Percentiles rank a stretch among this genome's conserved stretches.
Conservation (phyloP, 331 rosid genomes). For the Acacia concinna region DNA sequence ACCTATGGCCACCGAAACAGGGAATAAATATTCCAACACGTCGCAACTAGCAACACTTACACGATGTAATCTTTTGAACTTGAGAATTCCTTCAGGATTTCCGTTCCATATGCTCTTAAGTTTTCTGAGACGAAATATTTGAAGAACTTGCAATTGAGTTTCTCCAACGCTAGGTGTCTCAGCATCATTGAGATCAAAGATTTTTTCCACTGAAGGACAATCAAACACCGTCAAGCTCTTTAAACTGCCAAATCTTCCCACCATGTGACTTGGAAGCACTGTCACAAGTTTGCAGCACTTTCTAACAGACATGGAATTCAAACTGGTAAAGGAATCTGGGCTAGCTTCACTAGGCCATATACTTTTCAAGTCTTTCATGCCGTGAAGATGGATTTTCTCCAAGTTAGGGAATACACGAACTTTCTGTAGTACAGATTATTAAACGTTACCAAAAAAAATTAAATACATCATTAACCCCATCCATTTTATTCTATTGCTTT, state of each 20-base stretch:
- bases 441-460: neutral
- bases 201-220: neutral
- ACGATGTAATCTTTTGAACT: neutral
- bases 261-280: constrained; percentile 9
- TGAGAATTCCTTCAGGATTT: constrained; percentile 22
- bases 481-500: too few relatives aligned
- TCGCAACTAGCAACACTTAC: fast-evolving
- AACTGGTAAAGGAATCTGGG: neutral
- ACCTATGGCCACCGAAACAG: constrained; percentile 16
- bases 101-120: constrained; percentile 19
- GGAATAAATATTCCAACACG: neutral
- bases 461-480: neutral
- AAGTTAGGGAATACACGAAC: constrained; percentile 4
- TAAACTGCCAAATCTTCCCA: neutral
- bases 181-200: constrained; percentile 7
- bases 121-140: fast-evolving
- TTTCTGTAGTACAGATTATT: neutral
- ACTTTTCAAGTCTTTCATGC: neutral
- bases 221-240: neutral
- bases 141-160: neutral
- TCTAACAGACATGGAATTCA: neutral
- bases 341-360: constrained; percentile 3
- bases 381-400: neutral
- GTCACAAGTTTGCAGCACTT: neutral
- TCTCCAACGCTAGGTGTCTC: neutral